Conservation (phyloP, 305 asterid species). For the Rubia occidens region DNA sequence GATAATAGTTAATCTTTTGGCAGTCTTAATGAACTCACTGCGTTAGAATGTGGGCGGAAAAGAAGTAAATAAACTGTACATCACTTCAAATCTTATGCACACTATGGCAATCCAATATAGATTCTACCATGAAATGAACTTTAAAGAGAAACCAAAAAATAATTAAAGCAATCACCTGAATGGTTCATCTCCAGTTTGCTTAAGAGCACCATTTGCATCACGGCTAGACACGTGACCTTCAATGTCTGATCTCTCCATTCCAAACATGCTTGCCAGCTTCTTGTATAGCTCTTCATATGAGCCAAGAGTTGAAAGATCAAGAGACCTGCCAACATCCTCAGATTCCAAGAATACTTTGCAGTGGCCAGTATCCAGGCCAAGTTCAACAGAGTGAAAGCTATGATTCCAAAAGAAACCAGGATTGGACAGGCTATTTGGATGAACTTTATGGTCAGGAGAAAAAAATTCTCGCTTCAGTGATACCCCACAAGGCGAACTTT, state of each 20-base stretch:
- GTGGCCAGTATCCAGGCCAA: slow-evolving; percentile 48
- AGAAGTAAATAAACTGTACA: neutral
- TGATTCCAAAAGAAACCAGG: slow-evolving; percentile 32
- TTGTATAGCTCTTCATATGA: slow-evolving; percentile 70
- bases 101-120: neutral
- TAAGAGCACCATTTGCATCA: slow-evolving; percentile 58
- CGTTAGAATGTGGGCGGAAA: neutral
- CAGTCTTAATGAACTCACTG: slow-evolving; percentile 13
- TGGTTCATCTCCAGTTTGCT: slow-evolving; percentile 68
- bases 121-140: neutral
- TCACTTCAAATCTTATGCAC: neutral
- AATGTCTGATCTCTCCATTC: slow-evolving; percentile 49
- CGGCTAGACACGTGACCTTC: slow-evolving; percentile 43
- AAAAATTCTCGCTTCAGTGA: slow-evolving; percentile 20
- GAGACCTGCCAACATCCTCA: slow-evolving; percentile 63
- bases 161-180: slow-evolving; percentile 42
- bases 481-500: slow-evolving; percentile 21
- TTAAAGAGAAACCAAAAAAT: neutral
- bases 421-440: slow-evolving; percentile 26
- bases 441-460: slow-evolving; percentile 23
- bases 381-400: slow-evolving; percentile 38
- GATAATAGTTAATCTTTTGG: slow-evolving; percentile 8
- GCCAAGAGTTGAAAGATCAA: slow-evolving; percentile 69
- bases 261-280: slow-evolving; percentile 59
- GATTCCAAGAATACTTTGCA: slow-evolving; percentile 83